Percentiles rank a stretch among this genome's conserved stretches.
Conservation (phyloP, 1,284 basidiomycete species). For the Phaffia rhodozyma region DNA sequence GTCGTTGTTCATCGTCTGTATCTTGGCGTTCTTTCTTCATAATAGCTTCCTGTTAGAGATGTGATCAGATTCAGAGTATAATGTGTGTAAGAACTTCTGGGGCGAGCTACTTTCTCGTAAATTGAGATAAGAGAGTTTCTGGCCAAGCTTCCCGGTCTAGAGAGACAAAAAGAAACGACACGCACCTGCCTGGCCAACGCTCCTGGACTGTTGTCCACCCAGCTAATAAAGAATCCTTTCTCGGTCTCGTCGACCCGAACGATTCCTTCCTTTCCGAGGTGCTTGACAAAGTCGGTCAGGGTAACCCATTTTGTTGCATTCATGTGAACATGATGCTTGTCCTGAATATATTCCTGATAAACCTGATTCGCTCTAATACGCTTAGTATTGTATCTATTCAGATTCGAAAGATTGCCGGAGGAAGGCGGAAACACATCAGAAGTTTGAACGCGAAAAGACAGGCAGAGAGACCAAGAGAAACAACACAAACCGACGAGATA, state of each 20-base stretch:
- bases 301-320: conserved; percentile 97
- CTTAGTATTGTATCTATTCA: conserved; percentile 72
- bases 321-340: conserved; percentile 94
- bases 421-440: not conserved
- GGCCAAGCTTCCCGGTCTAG: not conserved
- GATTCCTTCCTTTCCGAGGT: conserved; percentile 76
- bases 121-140: not conserved
- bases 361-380: conserved; percentile 88
- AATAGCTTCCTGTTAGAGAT: conserved; percentile 54
- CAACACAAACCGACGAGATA: conserved; percentile 58
- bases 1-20: conserved; percentile 86
- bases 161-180: conserved; percentile 19
- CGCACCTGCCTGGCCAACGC: conserved; percentile 77
- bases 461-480: not conserved
- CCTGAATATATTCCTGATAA: conserved; percentile 96
- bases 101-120: not conserved
- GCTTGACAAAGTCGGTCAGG: conserved; percentile 83
- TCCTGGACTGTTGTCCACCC: conserved; percentile 92
- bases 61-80: conserved; percentile 2
- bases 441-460: not conserved
- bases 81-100: not conserved
- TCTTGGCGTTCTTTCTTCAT: conserved; percentile 85
- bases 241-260: conserved; percentile 94
- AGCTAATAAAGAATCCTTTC: conserved; percentile 91
- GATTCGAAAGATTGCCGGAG: not conserved